phyloP scores from a whole-genome alignment of 2,329 filamentous ascomycete species.

The Neonectria magnoliae region DNA sequence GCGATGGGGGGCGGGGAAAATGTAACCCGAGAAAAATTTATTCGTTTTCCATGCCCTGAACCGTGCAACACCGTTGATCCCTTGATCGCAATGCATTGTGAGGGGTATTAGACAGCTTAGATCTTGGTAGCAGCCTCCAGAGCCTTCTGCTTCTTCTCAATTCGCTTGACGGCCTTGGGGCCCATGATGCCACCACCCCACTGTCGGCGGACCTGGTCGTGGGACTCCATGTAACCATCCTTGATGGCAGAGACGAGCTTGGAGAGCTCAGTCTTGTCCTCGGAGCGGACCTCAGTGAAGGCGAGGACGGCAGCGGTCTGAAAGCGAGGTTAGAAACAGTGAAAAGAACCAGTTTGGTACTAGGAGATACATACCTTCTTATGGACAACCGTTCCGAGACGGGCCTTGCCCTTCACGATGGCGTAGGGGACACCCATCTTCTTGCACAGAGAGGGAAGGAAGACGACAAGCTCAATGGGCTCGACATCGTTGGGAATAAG shows the following conservation, averaged over 20 bases:
- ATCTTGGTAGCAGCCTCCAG: constrained; percentile 97
- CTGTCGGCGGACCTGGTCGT: constrained; percentile 88
- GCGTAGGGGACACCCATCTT: constrained; percentile 99
- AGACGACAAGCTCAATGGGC: constrained; percentile 99
- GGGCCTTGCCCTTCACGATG: constrained; percentile 99
- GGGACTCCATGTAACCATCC: constrained; percentile 97
- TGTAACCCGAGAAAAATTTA: constrained; percentile 51
- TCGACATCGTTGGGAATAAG: constrained; percentile 99
- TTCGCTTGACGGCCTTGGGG: constrained; percentile 84
- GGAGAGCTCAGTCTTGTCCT: constrained; percentile 98
- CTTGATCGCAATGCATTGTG: constrained; percentile 51
- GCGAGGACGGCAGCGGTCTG: constrained; percentile 96
- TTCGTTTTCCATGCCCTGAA: constrained; percentile 56
- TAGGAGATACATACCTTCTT: constrained; percentile 78
- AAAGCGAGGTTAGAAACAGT: constrained; percentile 43
- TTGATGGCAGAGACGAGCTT: constrained; percentile 97
- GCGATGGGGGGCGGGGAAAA: constrained; percentile 41
- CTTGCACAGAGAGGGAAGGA: constrained; percentile 98
- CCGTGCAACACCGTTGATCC: constrained; percentile 54
- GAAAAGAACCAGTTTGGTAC: too few species aligned
- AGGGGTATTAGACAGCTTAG: constrained; percentile 65
- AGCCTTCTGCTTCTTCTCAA: constrained; percentile 92
- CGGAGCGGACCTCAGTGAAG: constrained; percentile 93
- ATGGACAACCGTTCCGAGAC: constrained; percentile 98
- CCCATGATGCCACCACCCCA: constrained; percentile 99